These are phyloP conservation scores for Penicillium atrosanguineum DNA, from an alignment of 495 filamentous ascomycete species.

Conservation along the genomic window DNA sequence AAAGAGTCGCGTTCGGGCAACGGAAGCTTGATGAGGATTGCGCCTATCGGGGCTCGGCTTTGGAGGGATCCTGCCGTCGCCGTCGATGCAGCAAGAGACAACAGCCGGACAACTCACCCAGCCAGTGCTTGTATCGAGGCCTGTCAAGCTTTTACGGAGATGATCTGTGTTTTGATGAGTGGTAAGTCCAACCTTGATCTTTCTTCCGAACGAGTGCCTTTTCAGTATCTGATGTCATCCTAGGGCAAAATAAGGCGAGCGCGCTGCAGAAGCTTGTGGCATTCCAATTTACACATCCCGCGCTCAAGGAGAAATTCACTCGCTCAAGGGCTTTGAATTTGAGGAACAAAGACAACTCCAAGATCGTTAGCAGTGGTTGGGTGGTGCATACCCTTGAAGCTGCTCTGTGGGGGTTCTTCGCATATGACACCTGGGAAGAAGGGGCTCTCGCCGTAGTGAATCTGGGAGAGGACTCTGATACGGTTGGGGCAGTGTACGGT, in stretches of 20 bases:
- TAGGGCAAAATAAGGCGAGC: slow-evolving; percentile 21
- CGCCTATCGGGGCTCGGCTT: slow-evolving; percentile 33
- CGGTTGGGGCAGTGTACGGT: slow-evolving; percentile 49
- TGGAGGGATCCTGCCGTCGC: slow-evolving; percentile 24
- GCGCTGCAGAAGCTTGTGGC: slow-evolving; percentile 11
- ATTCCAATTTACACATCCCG: slow-evolving; percentile 22
- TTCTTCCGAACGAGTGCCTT: too few relatives aligned
- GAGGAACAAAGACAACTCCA: slow-evolving; percentile 4
- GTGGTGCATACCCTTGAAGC: slow-evolving; percentile 48
- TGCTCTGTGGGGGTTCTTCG: slow-evolving; percentile 48
- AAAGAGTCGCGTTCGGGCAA: slow-evolving; percentile 34
- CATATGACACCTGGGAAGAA: slow-evolving; percentile 34
- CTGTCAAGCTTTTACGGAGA: slow-evolving; percentile 38
- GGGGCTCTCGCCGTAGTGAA: slow-evolving; percentile 47
- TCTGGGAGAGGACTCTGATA: slow-evolving; percentile 50
- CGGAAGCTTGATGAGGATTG: slow-evolving; percentile 47
- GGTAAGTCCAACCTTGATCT: slow-evolving; percentile 9
- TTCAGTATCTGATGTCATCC: not conserved
- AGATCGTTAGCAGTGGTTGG: slow-evolving; percentile 40
- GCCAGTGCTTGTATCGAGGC: slow-evolving; percentile 36
- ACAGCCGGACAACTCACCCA: slow-evolving; percentile 41
- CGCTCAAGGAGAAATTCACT: slow-evolving; percentile 20
- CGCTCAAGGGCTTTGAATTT: slow-evolving; percentile 14
- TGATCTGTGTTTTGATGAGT: slow-evolving; percentile 25
- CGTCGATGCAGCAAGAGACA: slow-evolving; percentile 21